Conservation (phyloP, 176 grass and related monocot species). For the Triticum dicoccoides region DNA sequence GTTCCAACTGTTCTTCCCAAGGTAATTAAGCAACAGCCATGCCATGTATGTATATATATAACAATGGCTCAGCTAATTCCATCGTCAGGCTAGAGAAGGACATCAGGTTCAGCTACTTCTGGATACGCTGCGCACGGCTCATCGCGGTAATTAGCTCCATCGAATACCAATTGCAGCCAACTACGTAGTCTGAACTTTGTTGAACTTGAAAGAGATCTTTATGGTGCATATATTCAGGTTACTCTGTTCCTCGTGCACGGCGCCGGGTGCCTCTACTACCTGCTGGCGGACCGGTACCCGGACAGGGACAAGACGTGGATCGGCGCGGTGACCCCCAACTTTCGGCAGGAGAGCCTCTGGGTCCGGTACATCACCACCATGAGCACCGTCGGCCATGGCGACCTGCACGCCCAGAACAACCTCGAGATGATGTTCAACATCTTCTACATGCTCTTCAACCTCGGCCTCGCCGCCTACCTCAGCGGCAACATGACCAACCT, state of each 20-base stretch:
- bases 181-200: too few species aligned
- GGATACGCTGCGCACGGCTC: slow-evolving; percentile 70
- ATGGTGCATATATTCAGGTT: slow-evolving; percentile 41
- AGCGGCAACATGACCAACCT: slow-evolving; percentile 99
- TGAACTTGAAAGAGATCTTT: too few species aligned
- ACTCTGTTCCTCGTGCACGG: slow-evolving; percentile 87
- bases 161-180: too few species aligned
- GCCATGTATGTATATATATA: too few species aligned
- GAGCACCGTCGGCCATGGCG: slow-evolving; percentile 97
- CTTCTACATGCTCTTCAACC: slow-evolving; percentile 98
- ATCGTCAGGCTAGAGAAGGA: slow-evolving; percentile 80
- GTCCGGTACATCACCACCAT: slow-evolving; percentile 94
- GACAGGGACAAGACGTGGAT: slow-evolving; percentile 87
- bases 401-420: slow-evolving; percentile 87
- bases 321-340: slow-evolving; percentile 75
- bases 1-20: slow-evolving; percentile 90
- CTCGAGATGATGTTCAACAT: slow-evolving; percentile 98
- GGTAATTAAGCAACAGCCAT: slow-evolving; percentile 3
- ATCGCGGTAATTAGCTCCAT: slow-evolving; percentile 31
- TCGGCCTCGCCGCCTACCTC: slow-evolving; percentile 86
- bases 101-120: slow-evolving; percentile 99
- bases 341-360: slow-evolving; percentile 69
- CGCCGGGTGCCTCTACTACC: slow-evolving; percentile 80
- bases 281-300: slow-evolving; percentile 81
- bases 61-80: background rate